Conservation (phyloP, 495 filamentous ascomycete species). For the Hapsidospora chrysogenum region DNA sequence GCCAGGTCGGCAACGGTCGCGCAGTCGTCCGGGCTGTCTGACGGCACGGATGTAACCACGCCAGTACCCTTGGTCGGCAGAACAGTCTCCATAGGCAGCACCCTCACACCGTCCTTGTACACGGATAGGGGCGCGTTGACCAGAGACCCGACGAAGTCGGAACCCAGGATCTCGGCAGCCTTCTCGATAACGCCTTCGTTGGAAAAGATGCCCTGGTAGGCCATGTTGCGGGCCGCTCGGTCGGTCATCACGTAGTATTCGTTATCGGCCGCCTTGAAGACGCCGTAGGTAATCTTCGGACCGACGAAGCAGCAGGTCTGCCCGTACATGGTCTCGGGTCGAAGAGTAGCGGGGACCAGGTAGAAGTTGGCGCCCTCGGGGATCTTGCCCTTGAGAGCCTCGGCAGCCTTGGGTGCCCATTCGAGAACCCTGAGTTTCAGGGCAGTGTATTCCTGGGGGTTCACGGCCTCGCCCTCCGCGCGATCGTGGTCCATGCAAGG, state of each 20-base stretch:
- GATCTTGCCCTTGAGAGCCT: constrained; percentile 58
- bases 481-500: constrained; percentile 97
- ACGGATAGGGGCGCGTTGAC: constrained; percentile 84
- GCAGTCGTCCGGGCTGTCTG: constrained; percentile 91
- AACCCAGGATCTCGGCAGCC: constrained; percentile 52
- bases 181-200: constrained; percentile 58
- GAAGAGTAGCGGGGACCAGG: constrained; percentile 79
- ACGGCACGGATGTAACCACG: constrained; percentile 89
- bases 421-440: constrained; percentile 81
- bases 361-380: constrained; percentile 68
- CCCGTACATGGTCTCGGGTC: constrained; percentile 97
- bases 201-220: constrained; percentile 77
- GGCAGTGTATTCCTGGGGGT: constrained; percentile 81
- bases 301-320: constrained; percentile 94
- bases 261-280: constrained; percentile 69
- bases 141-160: constrained; percentile 69
- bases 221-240: constrained; percentile 86
- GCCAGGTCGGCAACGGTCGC: constrained; percentile 73
- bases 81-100: constrained; percentile 90
- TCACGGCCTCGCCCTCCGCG: constrained; percentile 77
- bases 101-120: constrained; percentile 57
- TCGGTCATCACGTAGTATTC: constrained; percentile 80
- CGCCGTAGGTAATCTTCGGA: constrained; percentile 76
- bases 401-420: constrained; percentile 57
- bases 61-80: constrained; percentile 87